These are phyloP conservation scores for Zygoascus hellenicus DNA, from an alignment of 1,139 yeast species.

Conservation along the genomic window DNA sequence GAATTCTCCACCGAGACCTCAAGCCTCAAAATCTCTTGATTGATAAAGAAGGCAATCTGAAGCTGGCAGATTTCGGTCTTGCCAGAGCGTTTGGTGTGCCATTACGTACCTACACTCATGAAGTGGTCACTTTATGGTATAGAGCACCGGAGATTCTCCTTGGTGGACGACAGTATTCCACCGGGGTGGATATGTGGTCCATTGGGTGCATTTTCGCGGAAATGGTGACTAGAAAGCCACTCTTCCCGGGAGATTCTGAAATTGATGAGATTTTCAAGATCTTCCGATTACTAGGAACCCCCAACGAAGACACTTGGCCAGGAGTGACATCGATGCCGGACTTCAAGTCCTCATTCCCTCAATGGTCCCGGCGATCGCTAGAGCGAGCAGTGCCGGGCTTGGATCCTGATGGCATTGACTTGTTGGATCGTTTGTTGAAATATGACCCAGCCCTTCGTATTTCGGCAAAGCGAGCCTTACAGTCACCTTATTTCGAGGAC, in stretches of 20 bases:
- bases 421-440: constrained; percentile 70
- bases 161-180: constrained; percentile 96
- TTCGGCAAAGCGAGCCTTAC: constrained; percentile 87
- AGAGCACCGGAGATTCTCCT: constrained; percentile 93
- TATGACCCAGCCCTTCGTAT: constrained; percentile 94
- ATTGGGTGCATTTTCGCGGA: constrained; percentile 98
- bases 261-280: constrained; percentile 96
- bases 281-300: constrained; percentile 89
- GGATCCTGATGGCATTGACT: constrained; percentile 67
- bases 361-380: constrained; percentile 77
- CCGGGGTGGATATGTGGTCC: constrained; percentile 99
- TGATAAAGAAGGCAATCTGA: constrained; percentile 90
- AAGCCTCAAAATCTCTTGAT: constrained; percentile 94
- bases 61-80: constrained; percentile 93
- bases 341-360: constrained; percentile 92
- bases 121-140: constrained; percentile 97
- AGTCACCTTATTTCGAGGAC: constrained; percentile 72
- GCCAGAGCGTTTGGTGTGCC: constrained; percentile 99
- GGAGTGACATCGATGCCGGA: constrained; percentile 93
- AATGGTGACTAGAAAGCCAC: constrained; percentile 93
- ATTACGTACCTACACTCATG: constrained; percentile 91
- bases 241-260: constrained; percentile 97
- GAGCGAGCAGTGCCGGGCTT: constrained; percentile 71
- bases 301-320: constrained; percentile 93
- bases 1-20: constrained; percentile 91